phyloP scores from a whole-genome alignment of 306 rosid genomes.

The Albizia julibrissin region DNA sequence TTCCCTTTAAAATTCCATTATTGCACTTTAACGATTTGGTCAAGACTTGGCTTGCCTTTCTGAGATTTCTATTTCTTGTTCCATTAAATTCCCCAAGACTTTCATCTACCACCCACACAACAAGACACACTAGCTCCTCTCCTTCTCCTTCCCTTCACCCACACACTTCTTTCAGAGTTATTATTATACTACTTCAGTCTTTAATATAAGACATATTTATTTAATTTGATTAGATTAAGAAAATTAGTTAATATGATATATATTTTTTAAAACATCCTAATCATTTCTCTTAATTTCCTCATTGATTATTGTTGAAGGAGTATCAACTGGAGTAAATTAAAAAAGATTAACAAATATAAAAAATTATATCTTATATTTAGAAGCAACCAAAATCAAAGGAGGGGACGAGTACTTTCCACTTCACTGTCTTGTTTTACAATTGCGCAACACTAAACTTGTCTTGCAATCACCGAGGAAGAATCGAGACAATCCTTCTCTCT shows the following conservation, averaged over 20 bases:
- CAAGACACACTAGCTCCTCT: background rate
- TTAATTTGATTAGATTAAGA: too few relatives aligned
- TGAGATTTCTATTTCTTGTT: conserved; percentile 30
- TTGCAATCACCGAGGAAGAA: conserved; percentile 20
- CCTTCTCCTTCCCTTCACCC: background rate
- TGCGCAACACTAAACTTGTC: conserved; percentile 23
- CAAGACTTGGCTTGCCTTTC: conserved; percentile 16
- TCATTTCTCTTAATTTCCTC: too few relatives aligned
- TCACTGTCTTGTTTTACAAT: background rate
- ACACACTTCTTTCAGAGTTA: background rate
- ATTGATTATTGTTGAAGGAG: too few relatives aligned
- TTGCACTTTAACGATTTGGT: background rate
- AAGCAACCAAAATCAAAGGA: too few relatives aligned
- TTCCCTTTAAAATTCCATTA: background rate
- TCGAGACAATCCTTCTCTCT: conserved; percentile 1
- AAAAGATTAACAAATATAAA: too few relatives aligned
- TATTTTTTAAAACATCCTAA: too few relatives aligned
- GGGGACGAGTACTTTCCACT: background rate
- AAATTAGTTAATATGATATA: too few relatives aligned
- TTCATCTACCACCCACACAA: background rate
- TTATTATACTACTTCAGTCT: too few relatives aligned
- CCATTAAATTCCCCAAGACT: conserved; percentile 19
- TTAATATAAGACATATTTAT: too few relatives aligned
- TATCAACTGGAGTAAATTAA: too few relatives aligned
- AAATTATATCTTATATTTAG: too few relatives aligned